Evolutionary conservation across 495 filamentous ascomycete species (phyloP), one percentile per base, ranked within the genome.

Genomic region (Thermochaetoides thermophila): DNA sequence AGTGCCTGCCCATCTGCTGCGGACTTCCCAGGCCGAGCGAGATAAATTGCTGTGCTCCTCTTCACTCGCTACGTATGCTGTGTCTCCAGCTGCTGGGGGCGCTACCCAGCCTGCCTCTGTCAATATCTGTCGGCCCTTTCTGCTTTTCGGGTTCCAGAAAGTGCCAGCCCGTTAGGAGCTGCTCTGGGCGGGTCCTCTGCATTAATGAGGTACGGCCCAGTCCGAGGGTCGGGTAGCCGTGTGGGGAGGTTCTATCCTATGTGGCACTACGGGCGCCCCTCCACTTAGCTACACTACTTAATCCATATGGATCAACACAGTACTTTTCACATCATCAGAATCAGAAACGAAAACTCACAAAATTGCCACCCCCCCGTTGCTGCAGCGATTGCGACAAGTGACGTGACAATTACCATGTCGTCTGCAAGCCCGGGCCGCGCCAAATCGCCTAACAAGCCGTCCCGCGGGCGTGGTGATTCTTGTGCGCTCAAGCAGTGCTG

Each of bases 191-290:
- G 26, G 50, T 46, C 32, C 15, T 17, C 20, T 9, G 20, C 29
- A 46, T 31, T 50, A 48, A 42, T 35, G 32, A 45, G 44, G 39
- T 48, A 53, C 42, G 16, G 35, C 7, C 14, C n/a, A 21, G 19
- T 18, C 16, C 22, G 16, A 33, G 29, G 29, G 32, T 25, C 10
- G 10, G 4, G 23, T 12, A 29, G 27, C 31, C 26, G 31, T 29
- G 45, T 27, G 38, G 35, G 29, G 38, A 52, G 32, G 49, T 52
- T 29, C 29, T 43, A 18, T 31, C 26, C 35, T 52, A 52, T 36
- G 43, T 23, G 27, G 37, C 33, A 33, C 38, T 47, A 51, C 48
- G 27, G 10, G 10, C 20, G 37, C 35, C 31, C 40, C 44, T 45
- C 45, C 41, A 40, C 39, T 17, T 12, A 17, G 23, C n/a, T n/a